Conservation (phyloP, 345 rosid genomes). For the Cochlearia excelsa region DNA sequence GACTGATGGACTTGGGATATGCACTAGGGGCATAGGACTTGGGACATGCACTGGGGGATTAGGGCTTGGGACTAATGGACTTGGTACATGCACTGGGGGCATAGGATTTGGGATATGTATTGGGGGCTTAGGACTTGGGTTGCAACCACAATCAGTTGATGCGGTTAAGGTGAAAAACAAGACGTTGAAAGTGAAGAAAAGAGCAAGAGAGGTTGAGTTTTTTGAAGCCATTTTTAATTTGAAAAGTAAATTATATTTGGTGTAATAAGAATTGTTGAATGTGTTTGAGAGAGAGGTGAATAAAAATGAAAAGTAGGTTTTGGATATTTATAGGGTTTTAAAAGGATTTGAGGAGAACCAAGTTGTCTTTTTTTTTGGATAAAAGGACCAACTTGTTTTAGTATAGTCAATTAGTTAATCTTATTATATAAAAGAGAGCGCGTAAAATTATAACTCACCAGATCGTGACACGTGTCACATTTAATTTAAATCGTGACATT, state of each 20-base stretch:
- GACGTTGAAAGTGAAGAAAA: conserved; percentile 25
- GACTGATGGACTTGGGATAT: not conserved
- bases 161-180: conserved; percentile 20
- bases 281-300: conserved; percentile 8
- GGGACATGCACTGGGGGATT: not conserved
- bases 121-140: not conserved
- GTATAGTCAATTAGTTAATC: no score
- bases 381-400: not conserved
- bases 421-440: no score
- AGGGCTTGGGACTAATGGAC: conserved; percentile 14
- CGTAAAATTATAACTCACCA: no score
- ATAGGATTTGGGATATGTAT: not conserved
- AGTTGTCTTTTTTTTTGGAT: not conserved
- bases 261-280: not conserved
- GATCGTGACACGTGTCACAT: no score
- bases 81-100: not conserved
- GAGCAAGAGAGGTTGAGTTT: conserved; percentile 13
- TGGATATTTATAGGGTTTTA: conserved; percentile 19
- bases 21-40: not conserved
- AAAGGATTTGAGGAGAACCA: conserved; percentile 3
- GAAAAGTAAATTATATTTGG: not conserved
- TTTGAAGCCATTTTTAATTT: conserved; percentile 19
- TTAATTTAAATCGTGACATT: no score
- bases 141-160: conserved; percentile 15
- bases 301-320: not conserved